Conservation (phyloP, 495 filamentous ascomycete genomes). For the Neurospora hispaniola region DNA sequence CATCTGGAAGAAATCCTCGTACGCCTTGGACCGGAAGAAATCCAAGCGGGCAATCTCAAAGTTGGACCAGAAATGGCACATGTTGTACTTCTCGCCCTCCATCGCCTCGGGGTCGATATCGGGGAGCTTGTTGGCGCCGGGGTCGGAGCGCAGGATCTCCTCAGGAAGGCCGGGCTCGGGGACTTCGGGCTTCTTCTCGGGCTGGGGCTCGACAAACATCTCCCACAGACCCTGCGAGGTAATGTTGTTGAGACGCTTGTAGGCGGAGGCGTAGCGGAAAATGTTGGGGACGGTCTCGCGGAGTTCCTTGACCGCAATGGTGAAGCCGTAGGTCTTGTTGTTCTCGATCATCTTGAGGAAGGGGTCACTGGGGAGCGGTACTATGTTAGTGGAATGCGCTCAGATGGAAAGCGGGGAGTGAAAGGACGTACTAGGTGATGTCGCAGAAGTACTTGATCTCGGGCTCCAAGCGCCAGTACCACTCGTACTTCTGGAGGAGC, state of each 20-base stretch:
- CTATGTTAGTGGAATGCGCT: slow-evolving; percentile 6
- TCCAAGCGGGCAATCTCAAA: slow-evolving; percentile 94
- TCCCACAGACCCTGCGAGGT: slow-evolving; percentile 93
- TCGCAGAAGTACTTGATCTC: slow-evolving; percentile 99
- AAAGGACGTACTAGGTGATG: slow-evolving; percentile 81
- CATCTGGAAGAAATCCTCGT: slow-evolving; percentile 98
- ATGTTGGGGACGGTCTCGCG: slow-evolving; percentile 98
- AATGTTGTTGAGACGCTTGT: slow-evolving; percentile 86
- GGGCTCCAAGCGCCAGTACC: slow-evolving; percentile 99
- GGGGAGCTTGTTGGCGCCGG: slow-evolving; percentile 56
- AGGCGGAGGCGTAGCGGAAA: slow-evolving; percentile 98
- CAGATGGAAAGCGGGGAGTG: not conserved
- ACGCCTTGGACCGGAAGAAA: slow-evolving; percentile 93
- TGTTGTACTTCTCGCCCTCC: slow-evolving; percentile 98
- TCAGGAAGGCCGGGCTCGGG: slow-evolving; percentile 67
- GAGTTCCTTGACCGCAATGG: slow-evolving; percentile 97
- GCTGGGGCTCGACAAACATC: slow-evolving; percentile 82
- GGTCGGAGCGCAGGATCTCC: slow-evolving; percentile 69
- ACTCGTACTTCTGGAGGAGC: slow-evolving; percentile 91
- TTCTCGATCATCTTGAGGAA: slow-evolving; percentile 83
- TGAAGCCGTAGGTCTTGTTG: slow-evolving; percentile 99
- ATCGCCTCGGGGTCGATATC: slow-evolving; percentile 88
- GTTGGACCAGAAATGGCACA: slow-evolving; percentile 99
- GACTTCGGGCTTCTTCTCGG: slow-evolving; percentile 45
- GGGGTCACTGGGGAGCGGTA: slow-evolving; percentile 56